Conservation (phyloP, 73 alveolate species). For the Tetrahymena malaccensis region DNA sequence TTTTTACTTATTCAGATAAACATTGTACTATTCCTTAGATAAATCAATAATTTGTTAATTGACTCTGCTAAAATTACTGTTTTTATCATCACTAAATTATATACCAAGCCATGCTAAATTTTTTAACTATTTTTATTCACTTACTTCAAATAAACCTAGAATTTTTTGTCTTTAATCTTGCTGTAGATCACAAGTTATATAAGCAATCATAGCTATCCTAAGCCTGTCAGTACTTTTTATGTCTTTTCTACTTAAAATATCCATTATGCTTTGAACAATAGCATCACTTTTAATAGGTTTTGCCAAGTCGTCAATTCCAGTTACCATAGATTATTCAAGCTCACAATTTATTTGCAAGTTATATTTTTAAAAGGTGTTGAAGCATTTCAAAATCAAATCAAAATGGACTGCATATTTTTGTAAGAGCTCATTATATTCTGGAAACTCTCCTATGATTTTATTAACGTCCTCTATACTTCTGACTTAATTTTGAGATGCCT, state of each 20-base stretch:
- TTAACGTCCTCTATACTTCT: slow-evolving; percentile 16
- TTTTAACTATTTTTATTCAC: neutral
- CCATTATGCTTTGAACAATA: neutral
- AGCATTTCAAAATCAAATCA: slow-evolving; percentile 10
- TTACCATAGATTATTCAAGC: slow-evolving; percentile 7
- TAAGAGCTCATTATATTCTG: slow-evolving; percentile 26
- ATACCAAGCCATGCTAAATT: neutral
- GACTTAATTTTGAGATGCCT: slow-evolving; percentile 4
- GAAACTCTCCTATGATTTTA: slow-evolving; percentile 14
- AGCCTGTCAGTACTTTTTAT: neutral
- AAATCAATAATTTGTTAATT: neutral
- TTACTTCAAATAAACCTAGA: neutral
- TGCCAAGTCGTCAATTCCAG: slow-evolving; percentile 34
- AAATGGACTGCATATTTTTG: slow-evolving; percentile 21
- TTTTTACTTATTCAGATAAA: neutral
- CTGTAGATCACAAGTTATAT: neutral
- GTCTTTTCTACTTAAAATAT: neutral
- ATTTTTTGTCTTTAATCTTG: neutral
- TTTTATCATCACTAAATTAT: neutral
- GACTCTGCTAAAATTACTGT: neutral
- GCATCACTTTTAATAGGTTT: slow-evolving; percentile 3
- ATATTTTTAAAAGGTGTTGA: slow-evolving; percentile 3
- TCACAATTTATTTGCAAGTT: slow-evolving; percentile 10
- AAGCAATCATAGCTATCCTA: neutral
- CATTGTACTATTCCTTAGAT: neutral